Evolutionary conservation across 1,284 basidiomycete genomes (phyloP).

Genomic region (Cutaneotrichosporon sp.): DNA sequence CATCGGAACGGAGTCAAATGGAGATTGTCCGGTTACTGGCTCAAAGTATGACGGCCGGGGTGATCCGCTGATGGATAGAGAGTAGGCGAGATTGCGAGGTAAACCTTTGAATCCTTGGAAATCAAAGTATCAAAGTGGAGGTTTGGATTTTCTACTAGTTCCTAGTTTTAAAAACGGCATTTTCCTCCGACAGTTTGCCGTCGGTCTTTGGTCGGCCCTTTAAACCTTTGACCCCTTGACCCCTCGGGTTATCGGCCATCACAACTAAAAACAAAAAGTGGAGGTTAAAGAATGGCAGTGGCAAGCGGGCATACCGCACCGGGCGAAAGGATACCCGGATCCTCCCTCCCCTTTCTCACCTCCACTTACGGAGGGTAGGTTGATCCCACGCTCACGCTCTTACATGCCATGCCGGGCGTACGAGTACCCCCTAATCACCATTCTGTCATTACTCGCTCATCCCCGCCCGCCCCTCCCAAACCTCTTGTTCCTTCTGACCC

Average conservation of each 20-base stretch:
- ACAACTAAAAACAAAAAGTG: background rate
- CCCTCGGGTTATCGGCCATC: constrained; percentile 5
- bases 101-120: background rate
- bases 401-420: background rate
- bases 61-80: background rate
- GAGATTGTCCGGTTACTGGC: background rate
- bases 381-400: background rate
- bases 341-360: background rate
- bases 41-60: background rate
- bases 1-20: background rate
- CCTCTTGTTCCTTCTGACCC: background rate
- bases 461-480: too few species aligned
- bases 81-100: background rate
- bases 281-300: background rate
- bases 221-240: too few species aligned
- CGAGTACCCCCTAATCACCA: too few species aligned
- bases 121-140: constrained; percentile 1
- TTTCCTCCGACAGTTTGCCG: background rate
- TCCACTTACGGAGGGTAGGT: background rate
- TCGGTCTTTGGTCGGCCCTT: constrained; percentile 6
- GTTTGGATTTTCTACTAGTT: constrained; percentile 1
- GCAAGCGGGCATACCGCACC: background rate
- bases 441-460: too few species aligned
- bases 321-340: background rate
- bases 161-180: background rate